Conservation (phyloP, 78 protist genomes). For the Cavenderia fasciculata region DNA sequence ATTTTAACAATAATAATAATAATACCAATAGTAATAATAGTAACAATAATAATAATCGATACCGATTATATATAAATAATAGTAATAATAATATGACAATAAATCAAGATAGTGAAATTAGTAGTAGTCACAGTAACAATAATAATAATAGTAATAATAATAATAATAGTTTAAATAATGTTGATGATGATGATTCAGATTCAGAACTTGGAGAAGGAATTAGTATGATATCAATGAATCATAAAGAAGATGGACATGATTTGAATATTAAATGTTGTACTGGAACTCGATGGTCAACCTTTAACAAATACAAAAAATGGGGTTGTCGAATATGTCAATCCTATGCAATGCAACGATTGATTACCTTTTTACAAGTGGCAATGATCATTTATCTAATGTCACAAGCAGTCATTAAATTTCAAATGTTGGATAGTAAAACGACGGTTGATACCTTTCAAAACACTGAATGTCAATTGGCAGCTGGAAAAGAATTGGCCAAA, state of each 20-base stretch:
- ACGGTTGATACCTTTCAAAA: constrained; percentile 28
- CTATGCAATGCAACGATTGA: constrained; percentile 1
- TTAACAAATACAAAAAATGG: background rate
- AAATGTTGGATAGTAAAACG: constrained; percentile 64
- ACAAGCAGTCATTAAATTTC: constrained; percentile 40
- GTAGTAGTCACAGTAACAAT: background rate
- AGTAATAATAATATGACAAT: too few species aligned
- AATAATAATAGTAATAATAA: too few species aligned
- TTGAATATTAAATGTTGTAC: too few species aligned
- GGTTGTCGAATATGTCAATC: background rate
- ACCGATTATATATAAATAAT: too few species aligned
- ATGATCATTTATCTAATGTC: background rate
- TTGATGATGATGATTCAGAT: background rate
- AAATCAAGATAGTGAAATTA: background rate
- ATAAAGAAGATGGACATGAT: too few species aligned
- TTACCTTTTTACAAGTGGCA: constrained; percentile 28
- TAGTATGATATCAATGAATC: too few species aligned
- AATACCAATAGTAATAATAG: background rate
- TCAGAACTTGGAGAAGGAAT: background rate
- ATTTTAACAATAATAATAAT: background rate
- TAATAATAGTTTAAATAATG: background rate
- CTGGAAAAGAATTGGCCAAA: background rate
- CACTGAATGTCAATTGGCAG: background rate
- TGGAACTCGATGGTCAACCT: too few species aligned
- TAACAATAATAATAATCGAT: background rate